Percentiles rank a stretch among this genome's conserved stretches.
These are phyloP conservation scores for Deuterostichococcus epilithicus DNA, from an alignment of 139 green algal species.

Conservation along the genomic window DNA sequence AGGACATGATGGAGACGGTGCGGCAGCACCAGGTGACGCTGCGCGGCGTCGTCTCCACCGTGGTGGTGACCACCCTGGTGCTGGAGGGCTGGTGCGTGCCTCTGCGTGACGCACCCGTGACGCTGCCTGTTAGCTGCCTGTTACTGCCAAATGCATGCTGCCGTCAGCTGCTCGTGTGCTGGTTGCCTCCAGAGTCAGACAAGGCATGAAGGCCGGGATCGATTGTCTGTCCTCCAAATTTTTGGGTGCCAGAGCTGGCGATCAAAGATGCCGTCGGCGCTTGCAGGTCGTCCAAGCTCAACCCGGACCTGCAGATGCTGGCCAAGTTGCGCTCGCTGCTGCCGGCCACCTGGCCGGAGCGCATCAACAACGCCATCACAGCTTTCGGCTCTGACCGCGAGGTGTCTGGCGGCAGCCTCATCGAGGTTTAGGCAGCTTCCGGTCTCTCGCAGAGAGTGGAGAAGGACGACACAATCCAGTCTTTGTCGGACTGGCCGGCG, in stretches of 20 bases:
- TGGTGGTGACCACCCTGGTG: constrained; percentile 84
- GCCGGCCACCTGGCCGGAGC: constrained; percentile 47
- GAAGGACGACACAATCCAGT: no score
- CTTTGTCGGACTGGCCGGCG: background rate
- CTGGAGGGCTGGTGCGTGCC: constrained; percentile 58
- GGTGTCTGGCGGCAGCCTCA: background rate
- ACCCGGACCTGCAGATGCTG: constrained; percentile 87
- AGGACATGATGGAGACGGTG: constrained; percentile 75
- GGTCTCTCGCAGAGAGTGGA: background rate
- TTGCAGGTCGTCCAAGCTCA: constrained; percentile 74
- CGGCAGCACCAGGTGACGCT: constrained; percentile 61
- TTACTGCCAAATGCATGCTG: no score
- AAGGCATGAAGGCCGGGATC: no score
- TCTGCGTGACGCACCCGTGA: no score
- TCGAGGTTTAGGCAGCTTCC: background rate
- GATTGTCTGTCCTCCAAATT: no score
- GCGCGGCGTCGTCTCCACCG: constrained; percentile 50
- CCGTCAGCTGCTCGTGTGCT: no score
- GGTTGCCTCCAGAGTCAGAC: no score
- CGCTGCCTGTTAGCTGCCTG: no score
- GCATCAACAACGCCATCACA: constrained; percentile 50
- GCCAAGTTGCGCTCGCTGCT: constrained; percentile 50
- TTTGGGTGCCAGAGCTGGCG: no score
- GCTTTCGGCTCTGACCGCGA: background rate
- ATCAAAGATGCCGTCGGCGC: background rate